phyloP scores from a whole-genome alignment of 2,329 filamentous ascomycete genomes.

The Monosporascus sp. region DNA sequence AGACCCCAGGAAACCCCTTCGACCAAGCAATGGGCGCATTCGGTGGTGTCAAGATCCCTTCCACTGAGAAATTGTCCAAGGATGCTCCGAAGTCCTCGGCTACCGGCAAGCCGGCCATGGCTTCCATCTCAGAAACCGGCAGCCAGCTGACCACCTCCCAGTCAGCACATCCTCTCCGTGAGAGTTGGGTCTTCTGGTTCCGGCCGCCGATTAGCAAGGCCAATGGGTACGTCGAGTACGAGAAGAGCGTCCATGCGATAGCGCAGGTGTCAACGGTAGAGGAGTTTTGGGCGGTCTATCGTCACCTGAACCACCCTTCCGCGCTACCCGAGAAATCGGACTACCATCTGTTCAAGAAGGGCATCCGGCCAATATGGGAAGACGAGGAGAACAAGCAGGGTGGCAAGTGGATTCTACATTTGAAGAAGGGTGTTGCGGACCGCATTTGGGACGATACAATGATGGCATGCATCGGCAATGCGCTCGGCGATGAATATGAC shows the following conservation, averaged over 20 bases:
- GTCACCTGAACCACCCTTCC: slow-evolving; percentile 85
- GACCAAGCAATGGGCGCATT: slow-evolving; percentile 61
- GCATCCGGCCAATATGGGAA: slow-evolving; percentile 96
- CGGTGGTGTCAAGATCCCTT: slow-evolving; percentile 45
- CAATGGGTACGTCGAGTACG: slow-evolving; percentile 81
- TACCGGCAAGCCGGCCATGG: slow-evolving; percentile 35
- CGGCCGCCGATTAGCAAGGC: slow-evolving; percentile 94
- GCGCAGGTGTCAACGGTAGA: slow-evolving; percentile 77
- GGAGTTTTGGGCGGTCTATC: slow-evolving; percentile 86
- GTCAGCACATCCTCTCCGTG: slow-evolving; percentile 62
- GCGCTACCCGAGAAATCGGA: slow-evolving; percentile 86
- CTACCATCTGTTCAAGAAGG: slow-evolving; percentile 97
- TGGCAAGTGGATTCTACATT: slow-evolving; percentile 93
- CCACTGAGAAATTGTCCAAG: slow-evolving; percentile 58
- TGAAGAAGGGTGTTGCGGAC: slow-evolving; percentile 97
- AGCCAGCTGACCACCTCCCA: slow-evolving; percentile 34
- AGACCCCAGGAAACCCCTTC: slow-evolving; percentile 74
- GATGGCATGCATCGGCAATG: slow-evolving; percentile 85
- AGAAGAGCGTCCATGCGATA: slow-evolving; percentile 88
- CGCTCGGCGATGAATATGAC: slow-evolving; percentile 87
- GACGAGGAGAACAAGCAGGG: slow-evolving; percentile 95
- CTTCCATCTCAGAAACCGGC: slow-evolving; percentile 40
- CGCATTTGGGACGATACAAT: slow-evolving; percentile 95
- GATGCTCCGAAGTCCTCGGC: slow-evolving; percentile 29
- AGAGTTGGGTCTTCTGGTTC: slow-evolving; percentile 96